phyloP scores from a whole-genome alignment of 2,329 filamentous ascomycete genomes.

The Calycina herbarum region DNA sequence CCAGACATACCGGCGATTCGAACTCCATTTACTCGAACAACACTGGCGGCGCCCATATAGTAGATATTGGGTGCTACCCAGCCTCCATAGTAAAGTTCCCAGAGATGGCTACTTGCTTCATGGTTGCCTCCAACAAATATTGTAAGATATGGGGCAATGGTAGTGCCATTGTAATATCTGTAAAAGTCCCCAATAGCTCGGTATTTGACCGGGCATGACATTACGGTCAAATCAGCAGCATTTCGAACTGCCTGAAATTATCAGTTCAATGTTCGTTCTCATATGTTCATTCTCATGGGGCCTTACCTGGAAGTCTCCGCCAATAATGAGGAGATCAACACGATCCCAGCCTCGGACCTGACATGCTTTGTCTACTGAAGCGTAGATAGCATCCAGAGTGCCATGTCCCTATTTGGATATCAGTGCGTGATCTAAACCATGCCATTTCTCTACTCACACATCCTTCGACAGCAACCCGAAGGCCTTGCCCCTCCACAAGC shows the following conservation, averaged over 20 bases:
- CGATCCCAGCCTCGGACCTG: conserved; percentile 72
- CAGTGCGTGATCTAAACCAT: conserved; percentile 9
- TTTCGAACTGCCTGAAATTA: conserved; percentile 74
- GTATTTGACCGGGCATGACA: conserved; percentile 88
- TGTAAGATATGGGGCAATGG: conserved; percentile 81
- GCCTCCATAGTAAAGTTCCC: conserved; percentile 92
- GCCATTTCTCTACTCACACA: conserved; percentile 60
- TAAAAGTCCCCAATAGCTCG: conserved; percentile 88
- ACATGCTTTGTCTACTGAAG: conserved; percentile 69
- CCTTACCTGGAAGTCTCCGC: conserved; percentile 85
- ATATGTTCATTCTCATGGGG: neutral
- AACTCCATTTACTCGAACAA: conserved; percentile 78
- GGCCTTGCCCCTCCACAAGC: conserved; percentile 42
- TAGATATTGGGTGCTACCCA: conserved; percentile 98
- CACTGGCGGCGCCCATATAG: conserved; percentile 91
- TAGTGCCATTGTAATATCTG: conserved; percentile 82
- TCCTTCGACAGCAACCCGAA: conserved; percentile 83
- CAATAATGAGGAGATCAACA: conserved; percentile 89
- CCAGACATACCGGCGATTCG: conserved; percentile 89
- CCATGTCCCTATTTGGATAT: conserved; percentile 71
- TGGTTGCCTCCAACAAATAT: conserved; percentile 95
- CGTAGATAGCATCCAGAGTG: conserved; percentile 87
- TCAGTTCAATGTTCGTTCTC: conserved; percentile 16
- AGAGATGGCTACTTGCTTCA: conserved; percentile 86
- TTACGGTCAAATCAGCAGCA: conserved; percentile 79